These are phyloP conservation scores for Podaxis mareebaensis DNA, from an alignment of 768 basidiomycete genomes.

Conservation along the genomic window DNA sequence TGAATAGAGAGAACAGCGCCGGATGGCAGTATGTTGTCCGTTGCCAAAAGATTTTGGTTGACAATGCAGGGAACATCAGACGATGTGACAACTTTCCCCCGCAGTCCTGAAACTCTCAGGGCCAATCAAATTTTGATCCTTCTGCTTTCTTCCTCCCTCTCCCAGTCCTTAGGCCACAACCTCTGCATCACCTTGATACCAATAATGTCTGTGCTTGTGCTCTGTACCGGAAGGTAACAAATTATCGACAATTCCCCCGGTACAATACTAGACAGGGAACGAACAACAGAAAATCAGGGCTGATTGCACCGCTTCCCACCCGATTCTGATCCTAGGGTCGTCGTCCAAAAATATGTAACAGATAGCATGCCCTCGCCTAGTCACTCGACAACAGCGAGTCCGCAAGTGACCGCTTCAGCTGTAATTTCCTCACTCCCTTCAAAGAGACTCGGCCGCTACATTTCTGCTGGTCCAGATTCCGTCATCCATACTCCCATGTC, in stretches of 20 bases:
- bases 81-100: not conserved
- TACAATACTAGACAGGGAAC: too few species aligned
- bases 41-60: conserved; percentile 3
- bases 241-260: too few species aligned
- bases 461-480: too few species aligned
- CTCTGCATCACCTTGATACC: too few species aligned
- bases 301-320: too few species aligned
- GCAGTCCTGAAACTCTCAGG: not conserved
- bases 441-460: too few species aligned
- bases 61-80: conserved; percentile 1
- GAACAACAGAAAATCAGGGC: too few species aligned
- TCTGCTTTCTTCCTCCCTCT: not conserved
- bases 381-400: not conserved
- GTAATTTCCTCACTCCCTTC: not conserved
- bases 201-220: too few species aligned
- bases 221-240: too few species aligned
- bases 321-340: not conserved
- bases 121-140: not conserved
- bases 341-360: not conserved
- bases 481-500: too few species aligned
- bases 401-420: not conserved
- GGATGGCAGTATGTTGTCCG: not conserved
- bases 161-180: too few species aligned
- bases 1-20: conserved; percentile 6
- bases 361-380: not conserved